Evolutionary conservation across 139 green algal species (phyloP).

Genomic region (Auxenochlorella protothecoides): DNA sequence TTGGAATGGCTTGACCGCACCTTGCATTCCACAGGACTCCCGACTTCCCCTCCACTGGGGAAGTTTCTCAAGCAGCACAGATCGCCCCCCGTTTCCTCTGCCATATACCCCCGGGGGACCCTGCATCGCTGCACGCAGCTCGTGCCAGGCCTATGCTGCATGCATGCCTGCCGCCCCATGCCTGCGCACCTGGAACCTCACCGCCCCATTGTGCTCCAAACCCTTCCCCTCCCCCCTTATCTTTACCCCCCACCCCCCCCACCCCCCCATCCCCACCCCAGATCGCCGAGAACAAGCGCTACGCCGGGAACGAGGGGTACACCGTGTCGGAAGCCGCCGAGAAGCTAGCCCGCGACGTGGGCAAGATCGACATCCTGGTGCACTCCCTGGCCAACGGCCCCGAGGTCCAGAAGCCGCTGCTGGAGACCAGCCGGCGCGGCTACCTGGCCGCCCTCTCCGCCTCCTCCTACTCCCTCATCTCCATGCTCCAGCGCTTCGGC

Average conservation of each 20-base stretch:
- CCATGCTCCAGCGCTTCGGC: slow-evolving; percentile 67
- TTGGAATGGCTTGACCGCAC: too few relatives aligned
- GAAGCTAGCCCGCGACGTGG: slow-evolving; percentile 64
- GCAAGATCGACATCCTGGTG: slow-evolving; percentile 92
- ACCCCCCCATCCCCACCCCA: slow-evolving; percentile 13
- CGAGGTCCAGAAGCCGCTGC: slow-evolving; percentile 91
- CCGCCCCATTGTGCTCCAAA: too few relatives aligned
- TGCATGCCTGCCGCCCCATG: too few relatives aligned
- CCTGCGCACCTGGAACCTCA: too few relatives aligned
- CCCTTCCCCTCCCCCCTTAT: neutral
- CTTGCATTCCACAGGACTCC: too few relatives aligned
- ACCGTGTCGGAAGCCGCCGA: slow-evolving; percentile 84
- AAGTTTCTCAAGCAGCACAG: neutral
- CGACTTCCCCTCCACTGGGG: too few relatives aligned
- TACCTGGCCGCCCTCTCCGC: slow-evolving; percentile 96
- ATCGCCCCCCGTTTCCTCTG: neutral
- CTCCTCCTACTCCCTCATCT: slow-evolving; percentile 92
- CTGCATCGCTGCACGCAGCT: too few relatives aligned
- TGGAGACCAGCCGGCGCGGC: slow-evolving; percentile 87
- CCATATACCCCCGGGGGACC: neutral
- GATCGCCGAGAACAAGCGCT: slow-evolving; percentile 90
- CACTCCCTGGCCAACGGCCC: slow-evolving; percentile 98
- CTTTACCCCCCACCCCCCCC: neutral
- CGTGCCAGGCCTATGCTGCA: too few relatives aligned
- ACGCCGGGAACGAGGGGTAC: slow-evolving; percentile 61